Conservation (phyloP, 805 yeast genomes). For the Saccharomycopsis sp. region DNA sequence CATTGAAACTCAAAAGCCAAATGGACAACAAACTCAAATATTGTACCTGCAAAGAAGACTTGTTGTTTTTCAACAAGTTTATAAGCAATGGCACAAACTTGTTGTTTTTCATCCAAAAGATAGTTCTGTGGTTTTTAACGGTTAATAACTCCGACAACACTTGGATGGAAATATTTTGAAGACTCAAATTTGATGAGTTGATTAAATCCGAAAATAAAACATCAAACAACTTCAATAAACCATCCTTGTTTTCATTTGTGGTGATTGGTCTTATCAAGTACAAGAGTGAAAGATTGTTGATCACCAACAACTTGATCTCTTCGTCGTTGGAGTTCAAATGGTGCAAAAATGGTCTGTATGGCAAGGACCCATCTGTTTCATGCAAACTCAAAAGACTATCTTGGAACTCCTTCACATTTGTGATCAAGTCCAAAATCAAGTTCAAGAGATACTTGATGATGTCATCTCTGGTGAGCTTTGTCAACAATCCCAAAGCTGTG, state of each 20-base stretch:
- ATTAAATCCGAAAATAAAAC: slow-evolving; percentile 24
- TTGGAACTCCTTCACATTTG: slow-evolving; percentile 25
- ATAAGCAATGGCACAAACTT: slow-evolving; percentile 42
- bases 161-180: slow-evolving; percentile 57
- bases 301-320: slow-evolving; percentile 45
- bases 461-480: slow-evolving; percentile 48
- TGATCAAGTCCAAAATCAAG: slow-evolving; percentile 48
- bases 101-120: slow-evolving; percentile 39
- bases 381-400: slow-evolving; percentile 11
- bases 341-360: slow-evolving; percentile 44
- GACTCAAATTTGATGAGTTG: slow-evolving; percentile 36
- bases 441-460: slow-evolving; percentile 58
- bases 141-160: slow-evolving; percentile 53
- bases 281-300: slow-evolving; percentile 45
- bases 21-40: slow-evolving; percentile 68
- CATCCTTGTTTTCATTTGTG: slow-evolving; percentile 26
- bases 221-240: slow-evolving; percentile 33
- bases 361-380: slow-evolving; percentile 28
- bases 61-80: slow-evolving; percentile 35
- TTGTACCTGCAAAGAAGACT: slow-evolving; percentile 57
- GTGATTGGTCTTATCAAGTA: slow-evolving; percentile 28
- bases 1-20: slow-evolving; percentile 80
- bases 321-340: slow-evolving; percentile 48
- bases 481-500: slow-evolving; percentile 45
- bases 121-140: slow-evolving; percentile 41